Evolutionary conservation across 2,329 filamentous ascomycete species (phyloP).

Genomic region (Phialophora chinensis): DNA sequence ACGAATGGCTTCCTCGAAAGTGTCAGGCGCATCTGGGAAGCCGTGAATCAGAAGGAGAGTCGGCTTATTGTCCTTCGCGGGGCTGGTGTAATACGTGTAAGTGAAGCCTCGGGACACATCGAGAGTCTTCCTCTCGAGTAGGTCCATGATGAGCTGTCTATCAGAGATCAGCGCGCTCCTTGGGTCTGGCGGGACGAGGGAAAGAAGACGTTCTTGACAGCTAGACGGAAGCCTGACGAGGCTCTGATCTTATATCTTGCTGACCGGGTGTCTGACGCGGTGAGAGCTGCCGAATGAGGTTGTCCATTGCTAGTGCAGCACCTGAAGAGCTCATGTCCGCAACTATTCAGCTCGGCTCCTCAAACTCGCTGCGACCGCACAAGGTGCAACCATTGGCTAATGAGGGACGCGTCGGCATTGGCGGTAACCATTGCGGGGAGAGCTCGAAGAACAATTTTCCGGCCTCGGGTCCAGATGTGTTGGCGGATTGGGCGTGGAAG

Average conservation of each 20-base stretch:
- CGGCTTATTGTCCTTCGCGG: conserved; percentile 35
- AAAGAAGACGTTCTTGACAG: background rate
- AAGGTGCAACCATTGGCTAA: background rate
- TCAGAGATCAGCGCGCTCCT: background rate
- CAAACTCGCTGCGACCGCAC: background rate
- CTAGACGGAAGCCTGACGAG: background rate
- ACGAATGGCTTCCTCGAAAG: conserved; percentile 52
- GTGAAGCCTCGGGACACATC: conserved; percentile 36
- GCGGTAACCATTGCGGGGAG: background rate
- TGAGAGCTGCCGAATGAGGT: background rate
- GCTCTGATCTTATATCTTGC: background rate
- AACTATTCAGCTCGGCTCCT: background rate
- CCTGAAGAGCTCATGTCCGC: background rate
- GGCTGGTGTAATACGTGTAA: conserved; percentile 51
- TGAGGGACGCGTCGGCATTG: background rate
- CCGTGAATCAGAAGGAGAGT: conserved; percentile 56
- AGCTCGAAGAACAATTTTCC: background rate
- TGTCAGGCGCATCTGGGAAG: conserved; percentile 55
- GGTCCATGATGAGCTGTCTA: conserved; percentile 15
- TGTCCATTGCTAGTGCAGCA: background rate
- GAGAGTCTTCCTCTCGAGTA: conserved; percentile 26
- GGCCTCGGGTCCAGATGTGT: too few species aligned
- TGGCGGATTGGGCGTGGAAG: too few species aligned
- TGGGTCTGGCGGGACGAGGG: background rate
- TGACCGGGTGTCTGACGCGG: background rate